phyloP scores from a whole-genome alignment of 352 stramenopile species.

The Phytophthora ramorum region DNA sequence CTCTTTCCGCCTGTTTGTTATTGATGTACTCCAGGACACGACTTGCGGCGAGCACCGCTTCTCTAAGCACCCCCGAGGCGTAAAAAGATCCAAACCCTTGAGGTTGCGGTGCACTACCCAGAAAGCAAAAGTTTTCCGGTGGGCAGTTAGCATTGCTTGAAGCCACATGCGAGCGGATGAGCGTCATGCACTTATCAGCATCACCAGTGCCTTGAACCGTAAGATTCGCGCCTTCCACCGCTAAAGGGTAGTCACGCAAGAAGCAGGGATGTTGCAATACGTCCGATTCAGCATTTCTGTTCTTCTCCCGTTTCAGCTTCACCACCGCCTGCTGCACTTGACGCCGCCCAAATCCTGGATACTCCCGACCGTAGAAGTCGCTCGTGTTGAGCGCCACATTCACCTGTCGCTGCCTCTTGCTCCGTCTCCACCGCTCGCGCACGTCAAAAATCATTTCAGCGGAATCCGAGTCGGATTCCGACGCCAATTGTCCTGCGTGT shows the following conservation, averaged over 20 bases:
- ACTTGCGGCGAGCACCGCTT: constrained; percentile 33
- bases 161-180: constrained; percentile 51
- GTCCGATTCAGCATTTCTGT: constrained; percentile 1
- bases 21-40: constrained; percentile 39
- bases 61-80: constrained; percentile 46
- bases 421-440: constrained; percentile 70
- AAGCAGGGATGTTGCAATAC: constrained; percentile 60
- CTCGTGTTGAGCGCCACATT: constrained; percentile 67
- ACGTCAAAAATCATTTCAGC: constrained; percentile 68
- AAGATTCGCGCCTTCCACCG: constrained; percentile 28
- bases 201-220: constrained; percentile 48
- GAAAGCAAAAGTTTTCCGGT: constrained; percentile 54
- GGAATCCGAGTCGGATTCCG: constrained; percentile 36
- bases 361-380: constrained; percentile 72
- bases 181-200: constrained; percentile 50
- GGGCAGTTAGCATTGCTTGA: constrained; percentile 64
- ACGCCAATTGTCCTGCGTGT: constrained; percentile 12
- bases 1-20: constrained; percentile 14
- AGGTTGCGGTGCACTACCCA: constrained; percentile 55
- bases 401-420: constrained; percentile 62
- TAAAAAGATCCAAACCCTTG: constrained; percentile 56
- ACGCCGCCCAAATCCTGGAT: constrained; percentile 47
- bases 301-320: constrained; percentile 35
- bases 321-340: constrained; percentile 36
- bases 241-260: constrained; percentile 29